Conservation (phyloP, 2,329 filamentous ascomycete genomes). For the Ustulina deusta region DNA sequence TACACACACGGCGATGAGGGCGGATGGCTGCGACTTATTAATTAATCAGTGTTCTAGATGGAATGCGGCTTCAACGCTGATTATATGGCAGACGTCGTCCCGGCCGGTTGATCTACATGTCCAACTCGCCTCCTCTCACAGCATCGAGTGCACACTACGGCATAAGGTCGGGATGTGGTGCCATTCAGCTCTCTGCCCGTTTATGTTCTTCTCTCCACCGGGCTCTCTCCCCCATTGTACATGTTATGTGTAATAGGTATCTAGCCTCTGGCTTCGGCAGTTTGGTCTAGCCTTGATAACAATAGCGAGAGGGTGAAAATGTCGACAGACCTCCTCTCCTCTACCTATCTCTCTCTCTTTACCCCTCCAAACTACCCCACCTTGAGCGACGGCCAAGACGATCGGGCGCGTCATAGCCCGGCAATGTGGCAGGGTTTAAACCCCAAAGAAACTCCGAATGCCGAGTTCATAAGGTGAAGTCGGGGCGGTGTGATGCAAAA, state of each 20-base stretch:
- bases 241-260: background rate
- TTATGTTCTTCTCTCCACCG: constrained; percentile 4
- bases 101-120: constrained; percentile 2
- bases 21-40: background rate
- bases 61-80: background rate
- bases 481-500: too few relatives aligned
- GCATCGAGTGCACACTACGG: background rate
- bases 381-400: constrained; percentile 21
- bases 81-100: background rate
- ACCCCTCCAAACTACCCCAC: constrained; percentile 38
- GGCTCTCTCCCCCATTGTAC: background rate
- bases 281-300: constrained; percentile 9
- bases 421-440: constrained; percentile 4
- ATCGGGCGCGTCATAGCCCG: constrained; percentile 23
- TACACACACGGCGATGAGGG: background rate
- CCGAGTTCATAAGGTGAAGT: constrained; percentile 35
- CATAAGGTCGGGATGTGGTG: constrained; percentile 1
- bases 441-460: constrained; percentile 44
- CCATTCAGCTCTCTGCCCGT: background rate
- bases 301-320: background rate
- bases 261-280: constrained; percentile 33
- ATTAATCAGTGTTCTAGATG: background rate
- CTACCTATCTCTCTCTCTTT: background rate
- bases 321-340: background rate
- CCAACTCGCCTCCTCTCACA: background rate